phyloP scores from a whole-genome alignment of 768 basidiomycete genomes.

The Calvatia gigantea region DNA sequence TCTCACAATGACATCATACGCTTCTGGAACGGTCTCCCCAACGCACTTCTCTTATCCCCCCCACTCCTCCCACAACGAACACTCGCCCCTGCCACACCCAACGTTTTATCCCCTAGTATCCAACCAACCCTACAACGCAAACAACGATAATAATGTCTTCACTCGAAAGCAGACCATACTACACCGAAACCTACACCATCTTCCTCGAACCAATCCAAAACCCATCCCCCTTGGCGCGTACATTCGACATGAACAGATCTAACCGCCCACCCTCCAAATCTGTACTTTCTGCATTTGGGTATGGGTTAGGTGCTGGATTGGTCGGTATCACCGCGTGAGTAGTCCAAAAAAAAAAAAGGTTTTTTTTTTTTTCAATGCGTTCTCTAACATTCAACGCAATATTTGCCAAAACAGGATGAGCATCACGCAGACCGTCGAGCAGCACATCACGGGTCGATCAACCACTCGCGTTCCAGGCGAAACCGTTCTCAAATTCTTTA shows the following conservation, averaged over 20 bases:
- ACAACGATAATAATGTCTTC: not conserved
- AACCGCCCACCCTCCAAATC: not conserved
- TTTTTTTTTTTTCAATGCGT: no score
- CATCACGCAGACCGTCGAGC: conserved; percentile 4
- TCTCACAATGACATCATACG: not conserved
- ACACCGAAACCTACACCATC: conserved; percentile 5
- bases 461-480: not conserved
- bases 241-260: not conserved
- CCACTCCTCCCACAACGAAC: not conserved
- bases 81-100: not conserved
- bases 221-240: not conserved
- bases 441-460: conserved; percentile 1
- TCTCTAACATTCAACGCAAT: no score
- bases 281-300: not conserved
- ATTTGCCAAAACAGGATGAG: not conserved
- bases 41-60: no score
- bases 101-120: no score
- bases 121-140: not conserved
- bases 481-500: not conserved
- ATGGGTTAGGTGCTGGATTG: not conserved
- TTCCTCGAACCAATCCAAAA: conserved; percentile 3
- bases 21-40: no score
- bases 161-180: not conserved
- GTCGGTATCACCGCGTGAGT: conserved; percentile 4
- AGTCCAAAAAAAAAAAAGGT: not conserved